These are phyloP conservation scores for Grosmannia huntii DNA, from an alignment of 2,329 filamentous ascomycete genomes.

Conservation along the genomic window DNA sequence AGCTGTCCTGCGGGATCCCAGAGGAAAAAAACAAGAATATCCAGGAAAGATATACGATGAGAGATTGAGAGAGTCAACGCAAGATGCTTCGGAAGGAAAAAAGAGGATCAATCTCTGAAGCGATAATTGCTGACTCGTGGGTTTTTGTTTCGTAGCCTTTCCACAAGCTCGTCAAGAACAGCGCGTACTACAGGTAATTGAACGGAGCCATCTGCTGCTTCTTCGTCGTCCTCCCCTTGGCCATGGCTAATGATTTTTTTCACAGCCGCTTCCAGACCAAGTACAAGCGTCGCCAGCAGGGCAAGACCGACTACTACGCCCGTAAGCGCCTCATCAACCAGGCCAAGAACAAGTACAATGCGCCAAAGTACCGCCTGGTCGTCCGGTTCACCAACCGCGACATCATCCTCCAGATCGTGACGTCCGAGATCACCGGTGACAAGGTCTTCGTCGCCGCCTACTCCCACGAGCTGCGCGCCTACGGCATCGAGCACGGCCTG, in stretches of 20 bases:
- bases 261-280: constrained; percentile 95
- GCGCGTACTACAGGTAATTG: constrained; percentile 90
- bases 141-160: constrained; percentile 51
- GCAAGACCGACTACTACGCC: constrained; percentile 99
- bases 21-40: not conserved
- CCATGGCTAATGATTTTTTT: not conserved
- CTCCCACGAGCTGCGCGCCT: constrained; percentile 93
- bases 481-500: constrained; percentile 95
- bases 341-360: constrained; percentile 99
- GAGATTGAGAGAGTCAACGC: constrained; percentile 57
- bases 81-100: constrained; percentile 87
- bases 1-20: not conserved
- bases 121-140: constrained; percentile 99
- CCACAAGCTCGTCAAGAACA: constrained; percentile 95
- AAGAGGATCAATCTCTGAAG: constrained; percentile 62
- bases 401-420: constrained; percentile 96
- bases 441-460: constrained; percentile 92
- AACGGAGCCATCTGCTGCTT: not conserved
- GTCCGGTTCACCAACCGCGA: constrained; percentile 99
- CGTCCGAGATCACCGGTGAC: constrained; percentile 92
- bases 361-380: constrained; percentile 98
- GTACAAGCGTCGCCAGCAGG: constrained; percentile 91
- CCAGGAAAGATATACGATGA: constrained; percentile 4
- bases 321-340: constrained; percentile 99
- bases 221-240: constrained; percentile 2